phyloP scores from a whole-genome alignment of 495 filamentous ascomycete genomes.

The Talaromyces proteolyticus region DNA sequence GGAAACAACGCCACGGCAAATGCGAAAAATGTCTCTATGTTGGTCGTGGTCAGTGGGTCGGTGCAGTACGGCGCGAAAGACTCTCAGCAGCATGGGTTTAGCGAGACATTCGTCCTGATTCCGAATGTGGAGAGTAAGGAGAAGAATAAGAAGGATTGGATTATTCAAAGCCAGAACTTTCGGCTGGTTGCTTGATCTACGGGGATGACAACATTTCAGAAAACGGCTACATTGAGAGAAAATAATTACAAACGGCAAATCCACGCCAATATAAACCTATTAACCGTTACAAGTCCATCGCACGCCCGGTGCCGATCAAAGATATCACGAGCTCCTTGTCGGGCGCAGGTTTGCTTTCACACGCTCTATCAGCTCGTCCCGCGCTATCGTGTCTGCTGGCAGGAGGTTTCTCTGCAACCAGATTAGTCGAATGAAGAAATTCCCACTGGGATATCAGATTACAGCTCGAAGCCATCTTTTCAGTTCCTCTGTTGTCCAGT shows the following conservation, averaged over 20 bases:
- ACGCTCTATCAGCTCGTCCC: constrained; percentile 72
- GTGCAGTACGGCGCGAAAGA: constrained; percentile 57
- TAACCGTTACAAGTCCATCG: not conserved
- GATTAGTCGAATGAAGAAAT: constrained; percentile 3
- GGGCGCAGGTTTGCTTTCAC: constrained; percentile 72
- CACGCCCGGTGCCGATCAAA: not conserved
- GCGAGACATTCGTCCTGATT: constrained; percentile 69
- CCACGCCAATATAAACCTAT: not conserved
- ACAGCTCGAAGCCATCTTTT: constrained; percentile 71
- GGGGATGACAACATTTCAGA: not conserved
- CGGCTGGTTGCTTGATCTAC: constrained; percentile 46
- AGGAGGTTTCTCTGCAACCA: constrained; percentile 63
- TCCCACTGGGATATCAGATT: constrained; percentile 11
- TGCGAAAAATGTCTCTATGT: constrained; percentile 60
- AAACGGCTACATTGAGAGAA: constrained; percentile 7
- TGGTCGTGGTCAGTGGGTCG: constrained; percentile 60
- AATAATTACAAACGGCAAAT: constrained; percentile 11
- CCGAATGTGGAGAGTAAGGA: constrained; percentile 58
- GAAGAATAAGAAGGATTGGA: constrained; percentile 48
- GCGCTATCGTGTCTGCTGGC: constrained; percentile 57
- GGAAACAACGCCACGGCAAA: constrained; percentile 25
- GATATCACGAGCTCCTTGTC: constrained; percentile 9
- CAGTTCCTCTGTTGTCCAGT: constrained; percentile 69
- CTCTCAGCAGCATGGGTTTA: constrained; percentile 57
- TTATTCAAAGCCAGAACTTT: constrained; percentile 73